phyloP scores from a whole-genome alignment of 257 asterid genomes.

The Lantana camara region DNA sequence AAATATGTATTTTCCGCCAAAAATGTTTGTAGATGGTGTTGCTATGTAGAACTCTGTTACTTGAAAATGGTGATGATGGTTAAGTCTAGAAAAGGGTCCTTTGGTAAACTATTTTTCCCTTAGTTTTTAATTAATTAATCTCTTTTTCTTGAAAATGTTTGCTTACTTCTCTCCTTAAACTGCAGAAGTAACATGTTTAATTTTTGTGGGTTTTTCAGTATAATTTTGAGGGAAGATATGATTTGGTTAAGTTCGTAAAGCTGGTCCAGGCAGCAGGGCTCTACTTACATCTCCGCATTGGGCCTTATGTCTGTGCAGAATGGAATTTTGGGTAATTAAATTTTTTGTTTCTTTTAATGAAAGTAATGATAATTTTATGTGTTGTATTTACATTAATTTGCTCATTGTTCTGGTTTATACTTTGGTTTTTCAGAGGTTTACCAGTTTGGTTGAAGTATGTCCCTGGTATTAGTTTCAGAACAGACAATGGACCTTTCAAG shows the following conservation, averaged over 20 bases:
- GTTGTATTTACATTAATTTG: background rate
- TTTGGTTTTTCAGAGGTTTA: conserved; percentile 69
- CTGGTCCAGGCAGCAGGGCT: conserved; percentile 83
- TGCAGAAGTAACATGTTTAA: background rate
- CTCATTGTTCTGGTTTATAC: conserved; percentile 1
- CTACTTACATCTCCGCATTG: conserved; percentile 82
- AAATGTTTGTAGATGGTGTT: too few species aligned
- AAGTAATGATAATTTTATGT: background rate
- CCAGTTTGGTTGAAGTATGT: conserved; percentile 99
- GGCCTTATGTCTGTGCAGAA: conserved; percentile 97
- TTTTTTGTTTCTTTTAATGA: background rate
- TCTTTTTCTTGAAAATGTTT: too few species aligned
- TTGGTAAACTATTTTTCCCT: too few species aligned
- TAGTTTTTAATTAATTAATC: too few species aligned
- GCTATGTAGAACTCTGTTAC: too few species aligned
- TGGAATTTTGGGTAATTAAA: conserved; percentile 91
- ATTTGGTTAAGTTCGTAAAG: conserved; percentile 80
- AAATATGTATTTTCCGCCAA: too few species aligned
- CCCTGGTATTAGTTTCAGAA: conserved; percentile 86
- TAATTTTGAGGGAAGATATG: conserved; percentile 78
- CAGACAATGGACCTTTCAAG: conserved; percentile 95
- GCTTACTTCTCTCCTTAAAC: too few species aligned
- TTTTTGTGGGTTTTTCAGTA: conserved; percentile 50
- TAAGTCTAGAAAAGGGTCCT: too few species aligned
- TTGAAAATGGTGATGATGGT: too few species aligned